Percentiles rank a stretch among this genome's conserved stretches.
Conservation (phyloP, 2,329 filamentous ascomycete species). For the Clonostachys sp. region DNA sequence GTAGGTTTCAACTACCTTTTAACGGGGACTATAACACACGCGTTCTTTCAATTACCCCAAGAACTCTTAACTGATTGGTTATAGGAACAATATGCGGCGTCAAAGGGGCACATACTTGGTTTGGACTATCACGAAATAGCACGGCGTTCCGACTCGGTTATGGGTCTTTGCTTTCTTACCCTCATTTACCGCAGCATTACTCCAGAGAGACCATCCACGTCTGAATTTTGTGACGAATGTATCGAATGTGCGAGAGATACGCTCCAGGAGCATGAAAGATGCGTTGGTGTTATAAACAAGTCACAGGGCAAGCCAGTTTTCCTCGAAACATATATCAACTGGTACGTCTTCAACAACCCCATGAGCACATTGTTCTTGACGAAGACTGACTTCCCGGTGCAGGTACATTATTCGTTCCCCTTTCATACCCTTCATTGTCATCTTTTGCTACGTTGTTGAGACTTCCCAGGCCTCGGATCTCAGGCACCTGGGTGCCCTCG, state of each 20-base stretch:
- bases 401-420: constrained; percentile 11
- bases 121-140: constrained; percentile 7
- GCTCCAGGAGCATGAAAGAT: constrained; percentile 8
- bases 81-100: constrained; percentile 1
- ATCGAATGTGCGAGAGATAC: constrained; percentile 11
- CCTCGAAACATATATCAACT: constrained; percentile 7
- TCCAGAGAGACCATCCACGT: constrained; percentile 4
- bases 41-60: background rate
- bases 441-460: constrained; percentile 21
- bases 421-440: constrained; percentile 15
- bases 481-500: constrained; percentile 8
- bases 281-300: constrained; percentile 5
- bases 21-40: too few species aligned
- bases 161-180: constrained; percentile 12
- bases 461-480: constrained; percentile 36
- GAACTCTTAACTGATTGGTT: background rate
- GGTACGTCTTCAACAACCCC: constrained; percentile 3
- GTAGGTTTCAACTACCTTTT: background rate
- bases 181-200: constrained; percentile 16
- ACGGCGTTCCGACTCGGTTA: constrained; percentile 8
- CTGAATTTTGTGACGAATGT: constrained; percentile 12
- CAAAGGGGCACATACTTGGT: constrained; percentile 3
- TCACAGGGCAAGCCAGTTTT: constrained; percentile 1
- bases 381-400: background rate
- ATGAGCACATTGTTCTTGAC: background rate